These are phyloP conservation scores for Grosmannia penicillata DNA, from an alignment of 2,329 filamentous ascomycete species.

Conservation along the genomic window DNA sequence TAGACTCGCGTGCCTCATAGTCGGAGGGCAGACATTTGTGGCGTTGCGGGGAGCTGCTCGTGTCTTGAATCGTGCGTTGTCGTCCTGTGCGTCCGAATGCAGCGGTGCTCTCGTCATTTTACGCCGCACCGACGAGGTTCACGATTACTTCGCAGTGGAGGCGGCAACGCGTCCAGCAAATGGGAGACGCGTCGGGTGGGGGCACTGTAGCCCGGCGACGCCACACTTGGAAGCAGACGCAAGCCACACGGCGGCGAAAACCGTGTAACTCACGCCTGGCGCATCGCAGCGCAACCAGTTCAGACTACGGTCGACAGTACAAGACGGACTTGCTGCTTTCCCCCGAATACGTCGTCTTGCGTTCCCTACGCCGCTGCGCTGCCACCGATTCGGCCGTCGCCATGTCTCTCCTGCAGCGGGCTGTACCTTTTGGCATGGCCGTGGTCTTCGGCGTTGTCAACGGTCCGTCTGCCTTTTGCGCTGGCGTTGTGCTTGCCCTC, in stretches of 20 bases:
- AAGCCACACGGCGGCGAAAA: too few relatives aligned
- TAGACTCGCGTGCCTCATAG: slow-evolving; percentile 19
- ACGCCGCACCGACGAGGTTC: too few relatives aligned
- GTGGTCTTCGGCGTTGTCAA: slow-evolving; percentile 17
- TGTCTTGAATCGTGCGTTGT: neutral
- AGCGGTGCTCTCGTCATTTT: too few relatives aligned
- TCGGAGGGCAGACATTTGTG: neutral
- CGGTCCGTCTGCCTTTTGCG: slow-evolving; percentile 10
- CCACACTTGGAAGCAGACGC: neutral
- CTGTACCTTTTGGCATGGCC: slow-evolving; percentile 14
- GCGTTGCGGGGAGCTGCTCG: neutral
- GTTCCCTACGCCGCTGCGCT: too few relatives aligned
- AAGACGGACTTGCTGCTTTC: too few relatives aligned
- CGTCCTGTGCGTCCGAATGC: too few relatives aligned
- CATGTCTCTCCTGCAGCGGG: slow-evolving; percentile 9
- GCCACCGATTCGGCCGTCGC: neutral
- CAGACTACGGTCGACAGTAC: too few relatives aligned
- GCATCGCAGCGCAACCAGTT: too few relatives aligned
- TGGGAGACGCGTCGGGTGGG: neutral
- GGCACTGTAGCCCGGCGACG: too few relatives aligned
- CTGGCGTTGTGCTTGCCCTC: neutral
- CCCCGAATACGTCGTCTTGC: neutral
- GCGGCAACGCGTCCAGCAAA: neutral
- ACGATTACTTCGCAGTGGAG: neutral
- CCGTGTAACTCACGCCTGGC: too few relatives aligned